phyloP scores from a whole-genome alignment of 2,329 filamentous ascomycete species.

The Diaporthe eres region DNA sequence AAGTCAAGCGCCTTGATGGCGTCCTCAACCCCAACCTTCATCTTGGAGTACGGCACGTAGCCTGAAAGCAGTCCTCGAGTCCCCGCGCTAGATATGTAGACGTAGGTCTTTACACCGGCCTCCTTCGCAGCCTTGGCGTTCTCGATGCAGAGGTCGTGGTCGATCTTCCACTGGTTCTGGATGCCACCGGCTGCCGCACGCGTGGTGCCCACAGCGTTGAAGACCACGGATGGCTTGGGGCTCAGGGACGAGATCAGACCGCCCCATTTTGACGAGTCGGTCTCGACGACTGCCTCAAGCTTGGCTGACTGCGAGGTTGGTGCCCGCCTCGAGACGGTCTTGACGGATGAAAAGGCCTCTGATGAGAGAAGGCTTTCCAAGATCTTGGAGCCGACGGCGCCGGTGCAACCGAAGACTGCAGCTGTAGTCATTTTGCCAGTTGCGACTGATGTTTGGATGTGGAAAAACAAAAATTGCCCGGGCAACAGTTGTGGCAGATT shows the following conservation, averaged over 20 bases:
- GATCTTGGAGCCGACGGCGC: constrained; percentile 81
- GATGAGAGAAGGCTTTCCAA: constrained; percentile 74
- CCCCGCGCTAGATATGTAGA: constrained; percentile 78
- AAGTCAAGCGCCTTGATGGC: constrained; percentile 79
- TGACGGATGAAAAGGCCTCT: constrained; percentile 63
- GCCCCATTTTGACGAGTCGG: constrained; percentile 80
- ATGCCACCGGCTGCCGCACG: constrained; percentile 80
- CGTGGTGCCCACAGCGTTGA: constrained; percentile 87
- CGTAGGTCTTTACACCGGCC: constrained; percentile 79
- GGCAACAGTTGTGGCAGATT: background rate
- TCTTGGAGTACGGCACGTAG: constrained; percentile 69
- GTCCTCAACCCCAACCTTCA: constrained; percentile 93
- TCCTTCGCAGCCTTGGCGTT: constrained; percentile 82
- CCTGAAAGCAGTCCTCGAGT: constrained; percentile 57
- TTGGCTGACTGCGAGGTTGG: constrained; percentile 71
- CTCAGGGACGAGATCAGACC: constrained; percentile 67
- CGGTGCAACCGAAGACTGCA: constrained; percentile 75
- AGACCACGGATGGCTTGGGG: constrained; percentile 74
- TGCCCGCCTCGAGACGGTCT: constrained; percentile 77
- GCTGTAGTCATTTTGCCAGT: constrained; percentile 59
- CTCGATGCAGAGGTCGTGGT: constrained; percentile 87
- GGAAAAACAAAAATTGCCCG: background rate
- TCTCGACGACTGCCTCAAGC: constrained; percentile 75
- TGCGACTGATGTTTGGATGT: background rate
- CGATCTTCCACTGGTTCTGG: constrained; percentile 87